phyloP scores from a whole-genome alignment of 2,329 filamentous ascomycete genomes.

The Microsporum ferrugineum region DNA sequence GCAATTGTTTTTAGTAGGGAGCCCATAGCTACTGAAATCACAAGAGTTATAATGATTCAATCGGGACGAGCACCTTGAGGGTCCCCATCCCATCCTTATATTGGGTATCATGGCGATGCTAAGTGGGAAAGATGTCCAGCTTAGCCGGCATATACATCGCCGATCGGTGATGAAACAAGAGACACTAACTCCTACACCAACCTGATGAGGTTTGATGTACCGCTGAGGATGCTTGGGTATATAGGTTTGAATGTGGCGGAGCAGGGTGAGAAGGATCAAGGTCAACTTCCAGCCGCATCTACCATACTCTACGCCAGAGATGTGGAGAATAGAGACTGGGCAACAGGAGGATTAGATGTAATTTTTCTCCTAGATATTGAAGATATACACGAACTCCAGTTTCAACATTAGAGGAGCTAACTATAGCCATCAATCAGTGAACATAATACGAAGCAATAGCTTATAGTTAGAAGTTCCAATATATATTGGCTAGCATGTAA shows the following conservation, averaged over 20 bases:
- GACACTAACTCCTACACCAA: not conserved
- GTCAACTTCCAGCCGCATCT: not conserved
- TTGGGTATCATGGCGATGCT: not conserved
- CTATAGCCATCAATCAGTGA: no score
- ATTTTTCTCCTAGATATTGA: not conserved
- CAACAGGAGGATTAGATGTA: not conserved
- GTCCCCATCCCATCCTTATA: not conserved
- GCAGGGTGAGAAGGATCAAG: not conserved
- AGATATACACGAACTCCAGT: no score
- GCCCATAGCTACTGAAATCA: not conserved
- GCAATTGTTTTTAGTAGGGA: not conserved
- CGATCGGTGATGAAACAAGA: not conserved
- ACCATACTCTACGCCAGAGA: not conserved
- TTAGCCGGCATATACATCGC: not conserved
- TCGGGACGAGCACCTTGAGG: not conserved
- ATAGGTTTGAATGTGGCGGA: not conserved
- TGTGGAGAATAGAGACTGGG: not conserved
- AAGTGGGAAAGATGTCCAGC: not conserved
- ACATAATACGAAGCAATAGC: no score
- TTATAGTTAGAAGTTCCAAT: no score
- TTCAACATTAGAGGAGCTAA: no score
- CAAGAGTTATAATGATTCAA: not conserved
- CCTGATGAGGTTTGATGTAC: not conserved
- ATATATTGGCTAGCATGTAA: no score
- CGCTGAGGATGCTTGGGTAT: not conserved